These are phyloP conservation scores for Aspergillus mulundensis DNA, from an alignment of 495 filamentous ascomycete genomes.

Conservation along the genomic window DNA sequence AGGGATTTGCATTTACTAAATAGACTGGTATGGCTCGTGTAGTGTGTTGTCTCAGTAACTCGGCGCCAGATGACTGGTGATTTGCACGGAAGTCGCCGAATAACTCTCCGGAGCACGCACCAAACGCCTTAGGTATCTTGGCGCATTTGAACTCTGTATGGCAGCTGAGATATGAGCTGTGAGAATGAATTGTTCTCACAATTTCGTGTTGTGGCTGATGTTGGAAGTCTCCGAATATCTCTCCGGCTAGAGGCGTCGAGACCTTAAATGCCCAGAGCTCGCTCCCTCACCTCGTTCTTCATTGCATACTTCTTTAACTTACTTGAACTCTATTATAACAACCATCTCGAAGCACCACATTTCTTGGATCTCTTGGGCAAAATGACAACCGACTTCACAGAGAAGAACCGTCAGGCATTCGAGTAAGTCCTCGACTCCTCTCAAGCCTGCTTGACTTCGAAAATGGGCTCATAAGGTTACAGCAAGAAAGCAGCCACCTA, in stretches of 20 bases:
- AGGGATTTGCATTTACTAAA: not conserved
- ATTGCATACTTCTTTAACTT: not conserved
- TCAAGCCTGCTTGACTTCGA: not conserved
- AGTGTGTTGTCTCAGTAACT: not conserved
- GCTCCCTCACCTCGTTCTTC: not conserved
- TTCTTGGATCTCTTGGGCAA: not conserved
- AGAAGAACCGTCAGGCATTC: conserved; percentile 51
- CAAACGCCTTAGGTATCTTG: no score
- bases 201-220: no score
- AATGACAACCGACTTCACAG: conserved; percentile 31
- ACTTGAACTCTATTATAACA: not conserved
- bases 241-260: not conserved
- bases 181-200: no score
- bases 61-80: not conserved
- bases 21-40: not conserved
- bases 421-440: conserved; percentile 39
- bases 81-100: not conserved
- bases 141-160: no score
- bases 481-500: conserved; percentile 47
- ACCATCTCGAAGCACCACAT: not conserved
- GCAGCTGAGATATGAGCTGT: no score
- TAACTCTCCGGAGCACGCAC: not conserved
- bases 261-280: not conserved
- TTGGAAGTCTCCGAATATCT: not conserved
- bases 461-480: conserved; percentile 5